Evolutionary conservation across 352 stramenopile genomes (phyloP).

Genomic region (Pythium volutum): DNA sequence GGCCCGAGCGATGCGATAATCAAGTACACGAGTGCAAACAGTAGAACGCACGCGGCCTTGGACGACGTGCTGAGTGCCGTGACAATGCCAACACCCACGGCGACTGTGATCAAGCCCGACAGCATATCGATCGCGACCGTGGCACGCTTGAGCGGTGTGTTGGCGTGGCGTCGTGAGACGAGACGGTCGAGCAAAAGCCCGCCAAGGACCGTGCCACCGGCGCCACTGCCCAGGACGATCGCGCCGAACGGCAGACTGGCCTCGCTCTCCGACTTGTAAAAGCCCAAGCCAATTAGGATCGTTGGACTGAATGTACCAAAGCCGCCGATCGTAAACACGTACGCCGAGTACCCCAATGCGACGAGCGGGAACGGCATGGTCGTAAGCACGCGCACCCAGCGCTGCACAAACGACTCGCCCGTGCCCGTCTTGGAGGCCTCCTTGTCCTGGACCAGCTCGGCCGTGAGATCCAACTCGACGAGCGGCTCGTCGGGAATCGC

Average conservation of each 20-base stretch:
- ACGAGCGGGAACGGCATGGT: conserved; percentile 61
- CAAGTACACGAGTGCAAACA: conserved; percentile 70
- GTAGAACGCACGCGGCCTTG: conserved; percentile 51
- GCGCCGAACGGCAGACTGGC: conserved; percentile 87
- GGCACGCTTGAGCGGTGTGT: conserved; percentile 25
- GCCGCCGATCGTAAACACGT: conserved; percentile 87
- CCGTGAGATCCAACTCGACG: not conserved
- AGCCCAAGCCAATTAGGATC: conserved; percentile 86
- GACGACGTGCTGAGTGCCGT: conserved; percentile 52
- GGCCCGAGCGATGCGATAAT: conserved; percentile 76
- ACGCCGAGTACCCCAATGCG: conserved; percentile 70
- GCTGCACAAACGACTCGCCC: not conserved
- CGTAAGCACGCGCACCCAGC: conserved; percentile 1
- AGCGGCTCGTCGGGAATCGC: conserved; percentile 29
- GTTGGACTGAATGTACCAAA: conserved; percentile 83
- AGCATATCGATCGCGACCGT: conserved; percentile 57
- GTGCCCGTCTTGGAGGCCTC: too few relatives aligned
- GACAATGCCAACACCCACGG: conserved; percentile 47
- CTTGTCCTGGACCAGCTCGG: too few relatives aligned
- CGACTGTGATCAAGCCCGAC: conserved; percentile 53
- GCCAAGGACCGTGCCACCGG: conserved; percentile 84
- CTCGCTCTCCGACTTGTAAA: conserved; percentile 76
- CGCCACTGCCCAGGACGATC: conserved; percentile 72
- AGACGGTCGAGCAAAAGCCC: conserved; percentile 71
- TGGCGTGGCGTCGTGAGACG: not conserved